These are phyloP conservation scores for Coemansia sp. DNA, from an alignment of 192 early-diverging fungal genomes.

Conservation along the genomic window DNA sequence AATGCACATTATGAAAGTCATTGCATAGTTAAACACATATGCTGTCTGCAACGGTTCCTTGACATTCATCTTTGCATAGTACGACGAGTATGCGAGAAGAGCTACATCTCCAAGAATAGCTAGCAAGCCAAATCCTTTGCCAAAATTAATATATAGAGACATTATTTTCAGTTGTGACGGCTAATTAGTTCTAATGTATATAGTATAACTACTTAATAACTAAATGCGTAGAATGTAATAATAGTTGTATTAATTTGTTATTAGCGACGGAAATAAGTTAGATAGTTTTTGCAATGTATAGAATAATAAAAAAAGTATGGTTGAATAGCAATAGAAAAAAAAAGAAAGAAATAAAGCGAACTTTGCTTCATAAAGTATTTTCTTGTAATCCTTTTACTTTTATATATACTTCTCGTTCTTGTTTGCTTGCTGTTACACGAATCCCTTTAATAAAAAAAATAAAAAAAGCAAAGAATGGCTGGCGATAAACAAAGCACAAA, in stretches of 20 bases:
- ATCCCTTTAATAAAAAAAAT: too few relatives aligned
- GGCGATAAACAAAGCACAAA: too few relatives aligned
- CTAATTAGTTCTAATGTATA: too few relatives aligned
- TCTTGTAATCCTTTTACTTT: too few relatives aligned
- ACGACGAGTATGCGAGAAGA: neutral
- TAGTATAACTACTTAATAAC: too few relatives aligned
- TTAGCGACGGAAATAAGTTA: neutral
- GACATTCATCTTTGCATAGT: neutral
- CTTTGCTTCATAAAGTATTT: too few relatives aligned
- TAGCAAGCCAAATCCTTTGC: neutral
- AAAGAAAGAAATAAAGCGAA: neutral
- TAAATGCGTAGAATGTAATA: too few relatives aligned
- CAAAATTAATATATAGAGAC: neutral
- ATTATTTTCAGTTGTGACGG: neutral
- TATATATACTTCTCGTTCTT: neutral
- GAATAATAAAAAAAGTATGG: neutral
- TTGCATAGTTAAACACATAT: neutral
- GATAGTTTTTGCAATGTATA: neutral
- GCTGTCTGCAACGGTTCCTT: constrained; percentile 2
- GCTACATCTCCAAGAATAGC: neutral
- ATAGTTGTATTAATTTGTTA: too few relatives aligned
- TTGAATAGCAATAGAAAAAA: neutral
- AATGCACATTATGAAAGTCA: neutral
- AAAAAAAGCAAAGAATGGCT: too few relatives aligned
- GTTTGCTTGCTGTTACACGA: too few relatives aligned